Evolutionary conservation across 345 rosid genomes (phyloP), one percentile per base, ranked within the genome.

Genomic region (Erodium maritimum): DNA sequence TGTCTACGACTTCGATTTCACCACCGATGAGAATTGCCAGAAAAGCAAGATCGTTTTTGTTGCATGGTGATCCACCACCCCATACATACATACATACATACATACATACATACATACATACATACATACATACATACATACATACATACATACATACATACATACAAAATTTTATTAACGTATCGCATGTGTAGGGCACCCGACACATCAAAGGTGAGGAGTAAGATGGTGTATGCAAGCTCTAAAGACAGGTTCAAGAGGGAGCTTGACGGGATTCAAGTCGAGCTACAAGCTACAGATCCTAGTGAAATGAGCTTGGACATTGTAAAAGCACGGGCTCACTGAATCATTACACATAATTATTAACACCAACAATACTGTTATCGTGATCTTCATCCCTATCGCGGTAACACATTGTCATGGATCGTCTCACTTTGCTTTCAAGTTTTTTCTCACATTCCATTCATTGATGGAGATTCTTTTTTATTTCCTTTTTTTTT

Each of bases 151-250:
- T 25, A 25, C 33, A 7, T 25, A 25, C 33, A 7, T 25, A 25
- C n/a, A 25, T 25, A 23, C 13, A 0, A 19, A 18, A 2, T n/a
- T 21, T 9, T 53, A 2, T 25, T 24, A 14, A n/a, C 0, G 11
- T 16, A 21, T 19, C 50, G 17, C 16, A 8, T 21, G 17, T 64
- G 24, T 61, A 85, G 91, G 88, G 46, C 89, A 18, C 93, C 89
- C 8, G 93, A 86, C 20, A 59, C 82, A 17, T 77, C 89, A 54
- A 80, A 65, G 76, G 89, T 83, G 74, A 69, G 93, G 59, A 85
- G 85, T 65, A 85, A 85, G 80, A 85, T 82, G 93, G 57, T 85
- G 19, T 85, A 85, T 65, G 87, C 93, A 45, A 85, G 89, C 70
- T 82, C 88, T 0, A 85, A 80, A 66, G 88, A 85, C 61, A 73